Evolutionary conservation across 805 yeast genomes (phyloP), one percentile per base, ranked within the genome.

Genomic region (Yarrowia sp.): DNA sequence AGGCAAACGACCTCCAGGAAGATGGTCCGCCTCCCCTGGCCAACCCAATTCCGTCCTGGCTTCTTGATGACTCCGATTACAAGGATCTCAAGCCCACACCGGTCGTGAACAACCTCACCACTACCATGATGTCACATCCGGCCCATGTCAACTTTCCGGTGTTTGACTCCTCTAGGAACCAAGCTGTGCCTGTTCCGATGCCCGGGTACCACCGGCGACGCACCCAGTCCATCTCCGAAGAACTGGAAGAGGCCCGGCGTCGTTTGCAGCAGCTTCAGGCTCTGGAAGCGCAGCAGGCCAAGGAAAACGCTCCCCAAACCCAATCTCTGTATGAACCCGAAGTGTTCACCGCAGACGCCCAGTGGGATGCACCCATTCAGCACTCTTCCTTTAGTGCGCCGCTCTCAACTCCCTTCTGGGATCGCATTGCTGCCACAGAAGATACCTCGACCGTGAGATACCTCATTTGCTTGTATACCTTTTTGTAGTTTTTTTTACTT

Each of bases 331-430:
- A 59, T 36, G 42, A 59, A n/a, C 65, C 65, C 10, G 65, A 59
- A 19, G 65, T 59, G 48, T 59, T 59, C 52, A 45, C 65, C 5
- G 65, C 65, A 5, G 35, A 59, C 12, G 11, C 63, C 15, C 52
- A 59, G 14, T 59, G 65, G 65, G 65, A 59, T 19, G 52, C 65
- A 14, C 52, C 65, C 11, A 32, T 43, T 35, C 50, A 43, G 40
- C 65, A 32, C 46, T 59, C 65, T 16, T 43, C 65, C 50, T 43
- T 59, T 35, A 59, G 52, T 8, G 65, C 65, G 1, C 65, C 65
- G 2, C 42, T 59, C 11, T 42, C 50, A 11, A 56, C 63, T 1
- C 63, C 63, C 19, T 59, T 59, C 32, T 59, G 50, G 65, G 65
- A 45, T 52, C 52, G 65, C 16, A 12, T 59, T n/a, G 50, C 22